Percentiles rank a stretch among this genome's conserved stretches.
phyloP scores from a whole-genome alignment of 2,329 filamentous ascomycete species.

The Chrysosporium keratinophilum region DNA sequence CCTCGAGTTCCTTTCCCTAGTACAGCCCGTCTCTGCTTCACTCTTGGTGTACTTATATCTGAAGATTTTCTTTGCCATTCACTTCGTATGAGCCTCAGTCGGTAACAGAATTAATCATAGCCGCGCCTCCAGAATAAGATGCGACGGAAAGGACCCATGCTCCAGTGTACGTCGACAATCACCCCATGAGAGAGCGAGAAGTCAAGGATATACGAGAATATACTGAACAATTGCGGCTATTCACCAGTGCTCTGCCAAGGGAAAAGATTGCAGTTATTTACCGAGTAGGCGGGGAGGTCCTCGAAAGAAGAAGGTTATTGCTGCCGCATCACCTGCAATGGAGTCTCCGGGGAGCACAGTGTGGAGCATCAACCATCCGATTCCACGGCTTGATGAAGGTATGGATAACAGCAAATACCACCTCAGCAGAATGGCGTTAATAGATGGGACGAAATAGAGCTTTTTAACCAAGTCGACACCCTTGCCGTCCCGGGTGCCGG shows the following conservation, averaged over 20 bases:
- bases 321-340: slow-evolving; percentile 4
- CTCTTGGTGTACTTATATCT: not conserved
- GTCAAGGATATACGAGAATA: not conserved
- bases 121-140: slow-evolving; percentile 35
- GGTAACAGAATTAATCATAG: slow-evolving; percentile 19
- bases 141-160: slow-evolving; percentile 37
- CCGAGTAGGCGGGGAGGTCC: slow-evolving; percentile 38
- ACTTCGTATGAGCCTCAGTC: not conserved
- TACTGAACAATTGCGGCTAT: not conserved
- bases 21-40: not conserved
- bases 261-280: slow-evolving; percentile 33
- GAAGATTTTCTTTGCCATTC: not conserved
- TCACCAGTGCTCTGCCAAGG: slow-evolving; percentile 31
- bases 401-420: not conserved
- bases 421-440: not conserved
- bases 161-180: slow-evolving; percentile 30
- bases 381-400: slow-evolving; percentile 17
- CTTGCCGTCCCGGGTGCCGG: slow-evolving; percentile 34
- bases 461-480: slow-evolving; percentile 34
- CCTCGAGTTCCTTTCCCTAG: not conserved
- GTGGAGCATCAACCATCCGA: slow-evolving; percentile 11
- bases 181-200: not conserved
- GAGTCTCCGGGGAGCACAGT: slow-evolving; percentile 4
- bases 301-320: slow-evolving; percentile 29
- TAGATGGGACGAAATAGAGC: slow-evolving; percentile 18